Conservation (phyloP, 805 yeast genomes). For the Starmera caribaea region DNA sequence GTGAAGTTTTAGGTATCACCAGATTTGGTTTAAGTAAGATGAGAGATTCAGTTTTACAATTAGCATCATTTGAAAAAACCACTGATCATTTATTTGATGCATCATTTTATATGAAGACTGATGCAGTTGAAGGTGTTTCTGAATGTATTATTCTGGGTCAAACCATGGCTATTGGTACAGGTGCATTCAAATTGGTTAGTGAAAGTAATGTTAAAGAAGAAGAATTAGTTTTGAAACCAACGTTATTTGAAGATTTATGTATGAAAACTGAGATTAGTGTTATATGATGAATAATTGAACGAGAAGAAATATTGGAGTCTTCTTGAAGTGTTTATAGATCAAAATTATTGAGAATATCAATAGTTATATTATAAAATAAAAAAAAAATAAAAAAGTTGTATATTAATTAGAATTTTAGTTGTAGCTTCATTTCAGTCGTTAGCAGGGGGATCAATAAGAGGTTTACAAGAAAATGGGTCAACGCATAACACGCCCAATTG, state of each 20-base stretch:
- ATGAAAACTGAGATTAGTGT: background rate
- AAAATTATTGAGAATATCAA: too few species aligned
- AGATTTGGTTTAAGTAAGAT: conserved; percentile 96
- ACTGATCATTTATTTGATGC: conserved; percentile 98
- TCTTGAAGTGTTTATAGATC: too few species aligned
- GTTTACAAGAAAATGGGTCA: conserved; percentile 16
- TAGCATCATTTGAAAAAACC: conserved; percentile 96
- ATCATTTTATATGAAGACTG: conserved; percentile 94
- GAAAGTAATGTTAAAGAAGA: conserved; percentile 35
- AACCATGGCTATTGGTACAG: conserved; percentile 96
- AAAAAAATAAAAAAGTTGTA: too few species aligned
- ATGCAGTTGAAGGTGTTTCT: conserved; percentile 92
- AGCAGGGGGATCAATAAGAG: conserved; percentile 24
- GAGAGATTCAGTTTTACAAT: conserved; percentile 95
- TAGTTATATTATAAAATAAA: too few species aligned
- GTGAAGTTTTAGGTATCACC: conserved; percentile 96
- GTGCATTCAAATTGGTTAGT: conserved; percentile 81
- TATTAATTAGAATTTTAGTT: too few species aligned
- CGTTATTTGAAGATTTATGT: conserved; percentile 35
- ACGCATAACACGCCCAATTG: conserved; percentile 15
- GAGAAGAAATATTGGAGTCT: too few species aligned
- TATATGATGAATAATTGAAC: too few species aligned
- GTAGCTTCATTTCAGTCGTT: too few species aligned
- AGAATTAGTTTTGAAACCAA: conserved; percentile 34
- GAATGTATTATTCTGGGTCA: conserved; percentile 97